Base-by-base conservation (phyloP, 139 green algal genomes). In the Pedinophyceae sp. region DNA sequence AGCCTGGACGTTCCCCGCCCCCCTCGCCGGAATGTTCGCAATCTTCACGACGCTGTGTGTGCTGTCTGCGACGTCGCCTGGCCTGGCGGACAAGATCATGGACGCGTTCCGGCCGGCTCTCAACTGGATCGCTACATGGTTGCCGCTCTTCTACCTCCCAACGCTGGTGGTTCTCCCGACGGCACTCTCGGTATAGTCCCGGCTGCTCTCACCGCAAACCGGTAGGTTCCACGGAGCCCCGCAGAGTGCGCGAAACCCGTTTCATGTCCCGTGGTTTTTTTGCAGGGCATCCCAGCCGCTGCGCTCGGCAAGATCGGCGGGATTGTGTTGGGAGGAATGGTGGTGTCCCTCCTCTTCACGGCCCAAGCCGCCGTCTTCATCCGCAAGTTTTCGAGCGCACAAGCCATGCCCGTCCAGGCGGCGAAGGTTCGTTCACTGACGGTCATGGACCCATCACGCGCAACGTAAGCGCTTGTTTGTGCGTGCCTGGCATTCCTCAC, bases 141-240 rank as follows among this genome's bases (percentile, higher is more conserved):
- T 95, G 58, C 75, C 84, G 2, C 67, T 90, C 6, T 95, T 94
- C 64, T 95, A 94, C 65, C 71, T 93, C 10, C 76, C 86, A 0
- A 75, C 78, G 6, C 73, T 95, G 16, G 80, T 94, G 4, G 69
- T 77, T 0, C 69, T 94, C 59, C 86, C 86, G 0, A 48, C 87
- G 15, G 70, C 70, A 7, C 38, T 93, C 4, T 55, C 72, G 4
- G 70, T n/a, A n/a, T n/a, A n/a, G n/a, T n/a, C n/a, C n/a, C n/a
- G n/a, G n/a, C n/a, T n/a, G n/a, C n/a, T n/a, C n/a, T n/a, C n/a
- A n/a, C n/a, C n/a, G 67, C 55, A 75, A 93, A 10, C 29, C 68
- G 47, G 70, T 76, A 80, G 48, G 10, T 65, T 4, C 10, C n/a
- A 23, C 18, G 15, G 2, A 16, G 28, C 23, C 6, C 15, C 38